Conservation (phyloP, 352 stramenopile species). For the Globisporangium acanthophoron region DNA sequence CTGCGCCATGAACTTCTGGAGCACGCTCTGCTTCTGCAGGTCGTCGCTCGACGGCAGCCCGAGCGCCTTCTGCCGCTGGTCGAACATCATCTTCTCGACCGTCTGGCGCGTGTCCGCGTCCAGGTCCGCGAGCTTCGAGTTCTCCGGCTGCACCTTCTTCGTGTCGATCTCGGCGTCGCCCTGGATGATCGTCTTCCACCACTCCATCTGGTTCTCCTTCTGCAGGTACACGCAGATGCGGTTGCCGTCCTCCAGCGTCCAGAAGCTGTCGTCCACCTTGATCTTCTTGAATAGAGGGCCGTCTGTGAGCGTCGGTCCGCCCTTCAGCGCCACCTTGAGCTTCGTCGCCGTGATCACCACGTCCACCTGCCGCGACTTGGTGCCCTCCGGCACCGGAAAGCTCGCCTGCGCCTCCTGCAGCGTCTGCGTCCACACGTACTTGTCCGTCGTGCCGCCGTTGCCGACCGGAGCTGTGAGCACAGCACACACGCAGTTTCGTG, state of each 20-base stretch:
- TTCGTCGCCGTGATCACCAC: slow-evolving; percentile 90
- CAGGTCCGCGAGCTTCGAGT: slow-evolving; percentile 96
- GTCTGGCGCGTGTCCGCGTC: slow-evolving; percentile 98
- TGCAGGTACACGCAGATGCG: slow-evolving; percentile 92
- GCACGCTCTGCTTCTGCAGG: slow-evolving; percentile 95
- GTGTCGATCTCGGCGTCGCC: slow-evolving; percentile 97
- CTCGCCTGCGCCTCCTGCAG: slow-evolving; percentile 93
- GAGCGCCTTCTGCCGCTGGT: slow-evolving; percentile 96
- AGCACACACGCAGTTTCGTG: background rate
- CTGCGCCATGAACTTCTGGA: slow-evolving; percentile 99
- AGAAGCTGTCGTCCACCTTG: slow-evolving; percentile 98
- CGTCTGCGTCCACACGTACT: slow-evolving; percentile 98
- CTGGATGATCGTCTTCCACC: slow-evolving; percentile 97
- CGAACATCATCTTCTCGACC: slow-evolving; percentile 99
- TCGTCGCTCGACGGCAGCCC: slow-evolving; percentile 97
- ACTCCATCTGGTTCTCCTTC: slow-evolving; percentile 99
- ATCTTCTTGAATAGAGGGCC: slow-evolving; percentile 93
- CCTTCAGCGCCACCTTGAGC: slow-evolving; percentile 89
- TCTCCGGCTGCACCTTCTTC: slow-evolving; percentile 98
- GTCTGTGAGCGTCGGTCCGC: slow-evolving; percentile 73
- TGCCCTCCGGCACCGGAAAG: slow-evolving; percentile 90
- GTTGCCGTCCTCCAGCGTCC: slow-evolving; percentile 94
- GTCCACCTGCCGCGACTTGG: slow-evolving; percentile 90
- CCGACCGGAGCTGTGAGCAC: slow-evolving; percentile 65
- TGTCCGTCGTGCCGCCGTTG: slow-evolving; percentile 90